Percentiles rank a stretch among this genome's conserved stretches.
Conservation (phyloP, 108 stramenopile species). For the Fragilariopsis cylindrus region DNA sequence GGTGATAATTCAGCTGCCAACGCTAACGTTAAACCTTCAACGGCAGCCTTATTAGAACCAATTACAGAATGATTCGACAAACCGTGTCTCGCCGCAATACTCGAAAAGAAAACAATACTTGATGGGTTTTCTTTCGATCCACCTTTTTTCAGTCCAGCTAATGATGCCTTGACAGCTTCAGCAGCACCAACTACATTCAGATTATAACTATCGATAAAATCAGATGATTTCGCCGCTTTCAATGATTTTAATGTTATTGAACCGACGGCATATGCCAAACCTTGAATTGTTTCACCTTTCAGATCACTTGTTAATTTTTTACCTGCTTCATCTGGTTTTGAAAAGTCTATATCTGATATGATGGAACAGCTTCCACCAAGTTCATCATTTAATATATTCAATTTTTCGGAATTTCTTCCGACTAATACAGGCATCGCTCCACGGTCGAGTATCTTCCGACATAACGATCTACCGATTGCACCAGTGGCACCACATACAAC, state of each 20-base stretch:
- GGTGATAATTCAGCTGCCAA: constrained; percentile 61
- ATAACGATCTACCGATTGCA: too few species aligned
- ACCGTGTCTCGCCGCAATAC: constrained; percentile 25
- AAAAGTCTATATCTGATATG: constrained; percentile 17
- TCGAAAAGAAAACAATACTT: constrained; percentile 27
- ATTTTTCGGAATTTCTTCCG: too few species aligned
- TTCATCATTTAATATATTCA: background rate
- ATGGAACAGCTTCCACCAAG: constrained; percentile 14
- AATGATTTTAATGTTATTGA: too few species aligned
- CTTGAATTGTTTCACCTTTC: constrained; percentile 13
- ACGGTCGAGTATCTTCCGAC: too few species aligned
- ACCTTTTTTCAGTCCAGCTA: too few species aligned
- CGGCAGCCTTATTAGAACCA: constrained; percentile 66
- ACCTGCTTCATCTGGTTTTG: constrained; percentile 12
- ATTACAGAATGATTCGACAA: constrained; percentile 35
- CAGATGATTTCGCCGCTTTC: too few species aligned
- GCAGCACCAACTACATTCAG: too few species aligned
- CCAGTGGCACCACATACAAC: too few species aligned
- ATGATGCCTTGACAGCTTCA: too few species aligned
- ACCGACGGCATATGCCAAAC: background rate
- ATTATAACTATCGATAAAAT: too few species aligned
- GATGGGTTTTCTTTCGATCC: background rate
- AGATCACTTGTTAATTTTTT: constrained; percentile 8
- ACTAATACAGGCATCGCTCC: too few species aligned
- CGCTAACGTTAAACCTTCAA: constrained; percentile 63